These are phyloP conservation scores for Chlamydomonas eustigma DNA, from an alignment of 139 green algal species.

Conservation along the genomic window DNA sequence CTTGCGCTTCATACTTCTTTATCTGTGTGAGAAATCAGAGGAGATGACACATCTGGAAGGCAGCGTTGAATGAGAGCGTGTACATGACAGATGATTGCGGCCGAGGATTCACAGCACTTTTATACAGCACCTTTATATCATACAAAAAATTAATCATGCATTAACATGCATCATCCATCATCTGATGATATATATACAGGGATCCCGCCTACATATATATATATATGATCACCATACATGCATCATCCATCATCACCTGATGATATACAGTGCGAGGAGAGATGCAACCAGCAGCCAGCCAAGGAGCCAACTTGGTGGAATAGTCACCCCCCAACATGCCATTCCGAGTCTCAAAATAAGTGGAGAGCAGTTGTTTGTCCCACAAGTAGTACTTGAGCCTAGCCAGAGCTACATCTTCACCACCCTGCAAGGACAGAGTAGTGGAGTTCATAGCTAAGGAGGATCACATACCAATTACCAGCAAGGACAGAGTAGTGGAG, in stretches of 20 bases:
- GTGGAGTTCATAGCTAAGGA: no score
- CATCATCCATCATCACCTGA: slow-evolving; percentile 20
- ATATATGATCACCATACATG: not conserved
- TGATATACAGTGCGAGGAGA: slow-evolving; percentile 69
- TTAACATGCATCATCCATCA: not conserved
- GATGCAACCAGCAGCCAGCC: slow-evolving; percentile 88
- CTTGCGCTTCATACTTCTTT: slow-evolving; percentile 79
- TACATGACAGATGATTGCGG: no score
- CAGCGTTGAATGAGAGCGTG: no score
- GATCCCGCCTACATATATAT: not conserved
- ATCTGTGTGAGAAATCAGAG: no score
- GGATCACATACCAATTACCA: no score
- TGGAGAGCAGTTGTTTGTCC: slow-evolving; percentile 65
- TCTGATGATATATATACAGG: not conserved
- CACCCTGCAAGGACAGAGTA: slow-evolving; percentile 66
- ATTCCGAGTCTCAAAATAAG: slow-evolving; percentile 78
- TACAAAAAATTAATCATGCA: not conserved
- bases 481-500: no score
- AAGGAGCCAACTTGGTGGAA: slow-evolving; percentile 84
- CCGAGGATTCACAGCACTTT: no score
- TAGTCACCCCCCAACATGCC: slow-evolving; percentile 95
- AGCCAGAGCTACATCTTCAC: slow-evolving; percentile 81
- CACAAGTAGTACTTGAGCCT: slow-evolving; percentile 94
- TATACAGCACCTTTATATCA: no score
- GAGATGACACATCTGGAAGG: no score